Percentiles rank a stretch among this genome's conserved stretches.
Conservation (phyloP, 257 asterid genomes). For the Phtheirospermum japonicum region DNA sequence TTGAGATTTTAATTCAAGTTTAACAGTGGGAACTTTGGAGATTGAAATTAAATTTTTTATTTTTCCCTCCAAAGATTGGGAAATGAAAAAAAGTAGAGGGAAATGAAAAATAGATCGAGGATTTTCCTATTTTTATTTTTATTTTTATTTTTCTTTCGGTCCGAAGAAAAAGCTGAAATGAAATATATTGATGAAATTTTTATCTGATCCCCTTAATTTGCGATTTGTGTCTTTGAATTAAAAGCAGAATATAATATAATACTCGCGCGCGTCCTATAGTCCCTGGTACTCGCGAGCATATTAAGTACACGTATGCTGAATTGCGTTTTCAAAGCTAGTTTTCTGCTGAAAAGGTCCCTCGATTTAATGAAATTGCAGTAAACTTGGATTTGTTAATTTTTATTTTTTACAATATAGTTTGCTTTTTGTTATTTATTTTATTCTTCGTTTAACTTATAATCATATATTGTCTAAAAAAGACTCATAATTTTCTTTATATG, state of each 20-base stretch:
- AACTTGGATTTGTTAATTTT: not conserved
- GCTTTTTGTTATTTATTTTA: no score
- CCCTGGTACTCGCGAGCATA: not conserved
- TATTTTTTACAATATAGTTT: no score
- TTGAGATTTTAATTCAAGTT: slow-evolving; percentile 29
- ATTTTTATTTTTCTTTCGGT: slow-evolving; percentile 26
- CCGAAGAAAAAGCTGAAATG: slow-evolving; percentile 35
- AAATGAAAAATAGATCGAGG: slow-evolving; percentile 47
- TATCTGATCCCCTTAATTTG: slow-evolving; percentile 35
- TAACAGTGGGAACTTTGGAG: slow-evolving; percentile 5
- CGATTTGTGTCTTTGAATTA: slow-evolving; percentile 37
- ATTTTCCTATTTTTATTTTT: slow-evolving; percentile 22
- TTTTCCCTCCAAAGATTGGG: slow-evolving; percentile 72
- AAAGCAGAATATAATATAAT: not conserved
- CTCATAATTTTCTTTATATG: no score
- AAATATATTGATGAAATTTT: slow-evolving; percentile 21
- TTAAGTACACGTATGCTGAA: not conserved
- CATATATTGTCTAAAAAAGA: no score
- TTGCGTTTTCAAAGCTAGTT: not conserved
- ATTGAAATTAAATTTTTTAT: slow-evolving; percentile 25
- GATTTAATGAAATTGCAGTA: no score
- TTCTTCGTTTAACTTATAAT: no score
- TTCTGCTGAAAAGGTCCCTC: not conserved
- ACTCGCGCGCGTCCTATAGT: not conserved
- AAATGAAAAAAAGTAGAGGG: slow-evolving; percentile 32